Evolutionary conservation across 2,329 filamentous ascomycete genomes (phyloP).

Genomic region (Penicillium sp.): DNA sequence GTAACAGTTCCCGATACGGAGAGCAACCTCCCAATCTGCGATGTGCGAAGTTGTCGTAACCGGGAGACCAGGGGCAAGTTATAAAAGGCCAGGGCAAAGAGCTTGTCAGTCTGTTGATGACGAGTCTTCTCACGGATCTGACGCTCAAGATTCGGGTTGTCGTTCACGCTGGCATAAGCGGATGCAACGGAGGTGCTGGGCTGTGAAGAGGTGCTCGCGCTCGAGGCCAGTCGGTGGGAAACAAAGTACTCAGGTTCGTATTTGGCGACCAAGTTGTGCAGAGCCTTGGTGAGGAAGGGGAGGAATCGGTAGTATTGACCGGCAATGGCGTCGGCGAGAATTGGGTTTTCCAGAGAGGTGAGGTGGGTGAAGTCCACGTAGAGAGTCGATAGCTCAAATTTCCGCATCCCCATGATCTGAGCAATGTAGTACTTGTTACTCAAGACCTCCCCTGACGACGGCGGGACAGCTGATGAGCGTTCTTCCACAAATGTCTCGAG

Average conservation of each 20-base stretch:
- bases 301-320: constrained; percentile 92
- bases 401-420: constrained; percentile 58
- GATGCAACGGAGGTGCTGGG: constrained; percentile 60
- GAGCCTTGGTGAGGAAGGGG: constrained; percentile 78
- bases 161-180: constrained; percentile 57
- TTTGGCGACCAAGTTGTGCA: constrained; percentile 91
- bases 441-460: constrained; percentile 51
- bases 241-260: constrained; percentile 92
- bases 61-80: constrained; percentile 83
- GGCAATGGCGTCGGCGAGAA: constrained; percentile 77
- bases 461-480: constrained; percentile 48
- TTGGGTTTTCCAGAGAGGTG: constrained; percentile 66
- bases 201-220: constrained; percentile 60
- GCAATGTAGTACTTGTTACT: constrained; percentile 61
- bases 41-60: constrained; percentile 76
- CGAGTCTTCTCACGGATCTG: constrained; percentile 64
- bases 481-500: constrained; percentile 58
- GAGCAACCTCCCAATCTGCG: constrained; percentile 84
- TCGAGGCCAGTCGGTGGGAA: constrained; percentile 78
- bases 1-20: constrained; percentile 97
- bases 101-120: constrained; percentile 93
- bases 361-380: constrained; percentile 72
- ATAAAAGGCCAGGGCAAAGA: constrained; percentile 90
- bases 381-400: constrained; percentile 58
- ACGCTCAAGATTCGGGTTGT: constrained; percentile 49